Evolutionary conservation across 768 basidiomycete genomes (phyloP).

Genomic region (Tephrocybe sp.): DNA sequence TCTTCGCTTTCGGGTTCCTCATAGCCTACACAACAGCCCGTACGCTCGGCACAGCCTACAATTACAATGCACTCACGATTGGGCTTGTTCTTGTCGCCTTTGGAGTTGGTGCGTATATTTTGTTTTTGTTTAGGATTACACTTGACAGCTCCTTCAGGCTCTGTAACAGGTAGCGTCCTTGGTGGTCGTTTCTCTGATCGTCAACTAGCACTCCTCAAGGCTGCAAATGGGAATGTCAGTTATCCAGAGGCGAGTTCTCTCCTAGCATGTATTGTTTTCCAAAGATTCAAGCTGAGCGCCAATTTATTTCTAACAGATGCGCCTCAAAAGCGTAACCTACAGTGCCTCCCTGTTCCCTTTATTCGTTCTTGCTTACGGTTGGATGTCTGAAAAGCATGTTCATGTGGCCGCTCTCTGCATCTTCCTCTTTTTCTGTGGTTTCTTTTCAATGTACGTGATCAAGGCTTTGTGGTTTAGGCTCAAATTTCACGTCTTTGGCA

Average conservation of each 20-base stretch:
- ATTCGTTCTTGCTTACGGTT: conserved; percentile 66
- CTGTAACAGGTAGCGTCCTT: conserved; percentile 37
- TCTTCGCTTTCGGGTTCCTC: conserved; percentile 70
- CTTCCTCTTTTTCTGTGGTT: conserved; percentile 69
- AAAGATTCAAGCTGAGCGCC: no score
- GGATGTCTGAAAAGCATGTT: conserved; percentile 63
- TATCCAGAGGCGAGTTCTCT: conserved; percentile 60
- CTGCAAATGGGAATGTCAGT: conserved; percentile 36
- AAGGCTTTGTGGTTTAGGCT: neutral
- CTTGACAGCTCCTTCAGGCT: conserved; percentile 24
- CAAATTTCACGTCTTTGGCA: conserved; percentile 7
- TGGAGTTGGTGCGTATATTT: conserved; percentile 52
- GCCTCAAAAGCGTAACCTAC: conserved; percentile 58
- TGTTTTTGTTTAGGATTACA: neutral
- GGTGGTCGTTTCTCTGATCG: conserved; percentile 46
- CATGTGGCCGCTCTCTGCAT: conserved; percentile 69
- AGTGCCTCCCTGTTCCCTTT: conserved; percentile 61
- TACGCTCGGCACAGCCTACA: conserved; percentile 61
- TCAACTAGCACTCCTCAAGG: conserved; percentile 33
- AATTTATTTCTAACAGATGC: conserved; percentile 61
- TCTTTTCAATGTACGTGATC: conserved; percentile 62
- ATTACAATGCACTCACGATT: conserved; percentile 64
- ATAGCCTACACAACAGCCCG: conserved; percentile 74
- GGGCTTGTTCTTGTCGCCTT: conserved; percentile 77
- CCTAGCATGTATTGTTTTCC: neutral